A percentile compares a stretch with the other conserved stretches of the same genome.
Evolutionary conservation across 768 basidiomycete species (phyloP).

Genomic region (Leccinum disarticulatum): DNA sequence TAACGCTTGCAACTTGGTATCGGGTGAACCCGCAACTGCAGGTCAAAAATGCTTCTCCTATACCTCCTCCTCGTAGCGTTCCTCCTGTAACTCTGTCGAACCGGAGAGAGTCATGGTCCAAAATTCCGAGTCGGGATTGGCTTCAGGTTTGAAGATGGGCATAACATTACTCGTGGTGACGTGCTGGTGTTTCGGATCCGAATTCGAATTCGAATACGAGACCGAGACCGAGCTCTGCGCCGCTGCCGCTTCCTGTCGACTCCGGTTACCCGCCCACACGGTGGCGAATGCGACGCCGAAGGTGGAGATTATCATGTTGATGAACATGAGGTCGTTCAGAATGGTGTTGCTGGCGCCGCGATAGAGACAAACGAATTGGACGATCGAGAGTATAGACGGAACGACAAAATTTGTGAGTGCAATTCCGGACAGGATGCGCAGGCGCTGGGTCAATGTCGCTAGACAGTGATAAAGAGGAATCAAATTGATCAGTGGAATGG

Average conservation of each 20-base stretch:
- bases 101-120: neutral
- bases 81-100: neutral
- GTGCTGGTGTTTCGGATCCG: neutral
- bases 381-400: constrained; percentile 32
- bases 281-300: constrained; percentile 10
- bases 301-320: constrained; percentile 10
- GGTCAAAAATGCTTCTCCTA: neutral
- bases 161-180: neutral
- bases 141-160: neutral
- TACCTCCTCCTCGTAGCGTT: neutral
- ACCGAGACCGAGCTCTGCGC: neutral
- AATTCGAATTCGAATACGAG: neutral
- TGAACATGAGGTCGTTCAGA: constrained; percentile 6
- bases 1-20: too few relatives aligned
- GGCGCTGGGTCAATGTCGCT: constrained; percentile 22
- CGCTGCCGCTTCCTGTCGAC: neutral
- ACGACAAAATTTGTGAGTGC: constrained; percentile 35
- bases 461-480: neutral
- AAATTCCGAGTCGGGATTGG: neutral
- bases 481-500: neutral
- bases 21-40: neutral
- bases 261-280: constrained; percentile 6
- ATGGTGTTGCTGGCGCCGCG: neutral
- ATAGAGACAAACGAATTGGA: constrained; percentile 10
- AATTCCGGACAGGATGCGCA: constrained; percentile 30